These are phyloP conservation scores for Beauveria asiatica DNA, from an alignment of 2,329 filamentous ascomycete genomes.

Conservation along the genomic window DNA sequence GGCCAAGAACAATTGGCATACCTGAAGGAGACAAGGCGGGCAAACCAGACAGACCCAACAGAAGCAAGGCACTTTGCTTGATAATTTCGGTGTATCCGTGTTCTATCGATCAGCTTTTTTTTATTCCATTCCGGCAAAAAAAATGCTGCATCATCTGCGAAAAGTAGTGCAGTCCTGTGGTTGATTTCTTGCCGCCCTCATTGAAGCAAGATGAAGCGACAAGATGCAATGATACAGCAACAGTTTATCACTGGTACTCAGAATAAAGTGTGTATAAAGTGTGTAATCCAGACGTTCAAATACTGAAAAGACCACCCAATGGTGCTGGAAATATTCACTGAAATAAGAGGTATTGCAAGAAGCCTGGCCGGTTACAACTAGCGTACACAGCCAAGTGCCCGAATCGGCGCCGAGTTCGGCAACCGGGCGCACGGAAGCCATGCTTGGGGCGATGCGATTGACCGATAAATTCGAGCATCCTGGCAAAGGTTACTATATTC, in stretches of 20 bases:
- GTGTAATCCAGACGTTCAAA: not conserved
- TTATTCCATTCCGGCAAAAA: no score
- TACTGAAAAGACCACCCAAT: not conserved
- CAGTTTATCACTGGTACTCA: not conserved
- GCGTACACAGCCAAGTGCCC: not conserved
- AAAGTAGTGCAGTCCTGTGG: no score
- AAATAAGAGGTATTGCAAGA: conserved; percentile 5
- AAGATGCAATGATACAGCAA: not conserved
- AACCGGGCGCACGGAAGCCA: not conserved
- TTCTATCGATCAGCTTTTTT: no score
- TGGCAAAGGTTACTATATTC: no score
- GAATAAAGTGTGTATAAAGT: not conserved
- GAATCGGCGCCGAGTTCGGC: conserved; percentile 20
- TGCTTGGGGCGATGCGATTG: not conserved
- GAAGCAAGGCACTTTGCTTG: no score
- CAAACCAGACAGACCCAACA: no score
- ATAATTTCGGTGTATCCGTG: no score
- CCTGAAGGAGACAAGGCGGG: no score
- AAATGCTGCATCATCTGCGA: no score
- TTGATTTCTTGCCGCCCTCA: not conserved
- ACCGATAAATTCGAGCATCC: not conserved
- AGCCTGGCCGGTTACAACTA: conserved; percentile 6
- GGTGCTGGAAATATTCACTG: conserved; percentile 6
- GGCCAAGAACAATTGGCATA: not conserved
- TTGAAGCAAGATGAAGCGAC: not conserved